Percentiles rank a stretch among this genome's conserved stretches.
Evolutionary conservation across 2,329 filamentous ascomycete genomes (phyloP).

Genomic region (Herpotrichia juniperi): DNA sequence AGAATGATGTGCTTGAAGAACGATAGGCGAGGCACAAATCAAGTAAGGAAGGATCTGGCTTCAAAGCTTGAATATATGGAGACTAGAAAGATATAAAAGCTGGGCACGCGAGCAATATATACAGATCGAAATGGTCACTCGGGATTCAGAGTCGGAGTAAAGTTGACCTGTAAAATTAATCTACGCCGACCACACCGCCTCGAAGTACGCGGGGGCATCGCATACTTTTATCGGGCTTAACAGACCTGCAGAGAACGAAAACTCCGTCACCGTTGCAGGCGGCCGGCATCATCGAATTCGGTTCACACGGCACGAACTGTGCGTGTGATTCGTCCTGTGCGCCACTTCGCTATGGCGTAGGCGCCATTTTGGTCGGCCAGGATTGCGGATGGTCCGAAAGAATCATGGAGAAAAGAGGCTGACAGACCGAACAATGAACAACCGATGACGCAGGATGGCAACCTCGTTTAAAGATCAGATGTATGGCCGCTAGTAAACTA

Average conservation of each 20-base stretch:
- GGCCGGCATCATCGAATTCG: background rate
- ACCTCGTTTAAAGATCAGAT: too few relatives aligned
- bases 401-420: background rate
- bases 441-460: background rate
- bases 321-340: background rate
- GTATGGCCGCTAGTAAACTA: too few relatives aligned
- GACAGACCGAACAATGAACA: background rate
- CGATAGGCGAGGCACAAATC: background rate
- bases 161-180: background rate
- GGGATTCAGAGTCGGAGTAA: background rate
- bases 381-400: background rate
- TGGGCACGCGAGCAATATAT: constrained; percentile 7
- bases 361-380: background rate
- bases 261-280: background rate
- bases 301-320: background rate
- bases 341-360: background rate
- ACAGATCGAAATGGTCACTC: background rate
- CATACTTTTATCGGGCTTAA: constrained; percentile 3
- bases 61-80: background rate
- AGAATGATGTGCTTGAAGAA: background rate
- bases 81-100: background rate
- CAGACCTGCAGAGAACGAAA: constrained; percentile 1
- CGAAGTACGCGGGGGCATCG: background rate
- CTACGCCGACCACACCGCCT: background rate
- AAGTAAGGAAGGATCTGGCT: background rate